These are phyloP conservation scores for Ustilago lituana DNA, from an alignment of 1,284 basidiomycete genomes.

Conservation along the genomic window DNA sequence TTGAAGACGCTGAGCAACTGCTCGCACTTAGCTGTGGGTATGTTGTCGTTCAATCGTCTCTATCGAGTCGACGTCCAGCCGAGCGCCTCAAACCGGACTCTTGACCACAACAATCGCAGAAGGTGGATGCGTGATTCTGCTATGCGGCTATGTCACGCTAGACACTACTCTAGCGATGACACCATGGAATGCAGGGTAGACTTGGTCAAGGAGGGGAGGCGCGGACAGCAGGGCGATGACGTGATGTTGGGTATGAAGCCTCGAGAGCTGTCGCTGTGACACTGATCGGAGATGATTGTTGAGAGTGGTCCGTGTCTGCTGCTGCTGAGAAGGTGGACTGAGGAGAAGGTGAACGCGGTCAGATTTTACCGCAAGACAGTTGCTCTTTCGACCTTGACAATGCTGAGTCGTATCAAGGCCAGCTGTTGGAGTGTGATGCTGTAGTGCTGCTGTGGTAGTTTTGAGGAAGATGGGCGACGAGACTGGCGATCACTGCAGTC, in stretches of 20 bases:
- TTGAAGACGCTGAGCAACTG: no score
- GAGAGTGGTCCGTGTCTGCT: no score
- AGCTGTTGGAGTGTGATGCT: no score
- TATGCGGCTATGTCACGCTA: slow-evolving; percentile 1
- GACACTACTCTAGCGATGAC: neutral
- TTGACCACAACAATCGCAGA: no score
- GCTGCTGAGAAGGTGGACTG: no score
- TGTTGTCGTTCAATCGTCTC: no score
- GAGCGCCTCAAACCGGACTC: neutral
- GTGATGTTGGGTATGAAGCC: neutral
- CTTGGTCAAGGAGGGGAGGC: neutral
- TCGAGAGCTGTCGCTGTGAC: neutral
- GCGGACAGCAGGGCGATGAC: neutral
- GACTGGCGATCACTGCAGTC: neutral
- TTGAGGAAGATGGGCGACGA: neutral
- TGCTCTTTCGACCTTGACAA: no score
- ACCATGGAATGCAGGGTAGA: neutral
- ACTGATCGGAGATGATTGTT: neutral
- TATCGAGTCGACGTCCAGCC: neutral
- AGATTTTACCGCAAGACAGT: no score
- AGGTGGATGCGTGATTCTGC: no score
- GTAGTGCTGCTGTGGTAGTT: neutral
- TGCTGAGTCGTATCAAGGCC: no score
- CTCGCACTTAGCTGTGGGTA: no score
- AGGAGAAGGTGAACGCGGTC: no score